phyloP scores from a whole-genome alignment of 805 yeast genomes.

The Saccharomycopsis guyanensis region DNA sequence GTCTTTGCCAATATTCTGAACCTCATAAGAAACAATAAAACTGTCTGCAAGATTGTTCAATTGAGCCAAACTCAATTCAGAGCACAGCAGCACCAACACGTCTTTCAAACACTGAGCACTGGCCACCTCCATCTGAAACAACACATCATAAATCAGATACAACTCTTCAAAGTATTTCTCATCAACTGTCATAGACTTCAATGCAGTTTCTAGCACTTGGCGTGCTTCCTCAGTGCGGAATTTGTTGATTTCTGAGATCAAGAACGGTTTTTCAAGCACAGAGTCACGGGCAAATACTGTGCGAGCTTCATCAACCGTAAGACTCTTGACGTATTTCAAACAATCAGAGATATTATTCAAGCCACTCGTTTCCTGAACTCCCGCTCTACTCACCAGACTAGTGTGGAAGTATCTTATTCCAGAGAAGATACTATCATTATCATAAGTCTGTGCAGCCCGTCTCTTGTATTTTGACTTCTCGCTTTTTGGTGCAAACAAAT shows the following conservation, averaged over 20 bases:
- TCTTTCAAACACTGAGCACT: slow-evolving; percentile 4
- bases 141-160: slow-evolving; percentile 7
- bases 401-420: slow-evolving; percentile 41
- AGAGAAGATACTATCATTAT: slow-evolving; percentile 33
- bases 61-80: background rate
- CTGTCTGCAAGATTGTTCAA: background rate
- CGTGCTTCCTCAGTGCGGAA: slow-evolving; percentile 1
- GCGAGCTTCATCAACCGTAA: background rate
- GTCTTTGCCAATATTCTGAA: background rate
- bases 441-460: slow-evolving; percentile 20
- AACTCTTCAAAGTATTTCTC: background rate
- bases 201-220: background rate
- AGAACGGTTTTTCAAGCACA: background rate
- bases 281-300: background rate
- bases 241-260: background rate
- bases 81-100: background rate
- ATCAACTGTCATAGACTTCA: background rate
- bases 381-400: background rate
- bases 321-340: background rate
- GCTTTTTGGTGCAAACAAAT: slow-evolving; percentile 47
- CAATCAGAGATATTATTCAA: background rate
- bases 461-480: slow-evolving; percentile 29
- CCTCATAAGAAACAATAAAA: background rate
- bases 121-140: slow-evolving; percentile 1
- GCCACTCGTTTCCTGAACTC: background rate